Percentiles rank a stretch among this genome's conserved stretches.
Conservation (phyloP, 768 basidiomycete genomes). For the Artomyces pyxidatus region DNA sequence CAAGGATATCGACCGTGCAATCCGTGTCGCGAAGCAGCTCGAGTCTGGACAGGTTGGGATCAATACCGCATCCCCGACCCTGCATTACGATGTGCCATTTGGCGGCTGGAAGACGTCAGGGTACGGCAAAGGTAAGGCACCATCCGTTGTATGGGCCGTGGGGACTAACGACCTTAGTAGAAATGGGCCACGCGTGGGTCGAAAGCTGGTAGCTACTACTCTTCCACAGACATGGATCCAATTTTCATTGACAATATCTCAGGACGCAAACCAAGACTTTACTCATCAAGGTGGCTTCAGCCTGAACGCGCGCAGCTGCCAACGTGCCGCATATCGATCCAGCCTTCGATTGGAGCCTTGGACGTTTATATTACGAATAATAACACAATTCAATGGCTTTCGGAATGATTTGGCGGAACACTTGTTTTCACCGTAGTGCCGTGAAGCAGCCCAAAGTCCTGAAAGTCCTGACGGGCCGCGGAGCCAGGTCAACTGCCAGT, state of each 20-base stretch:
- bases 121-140: not conserved
- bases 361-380: too few species aligned
- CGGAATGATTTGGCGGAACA: too few species aligned
- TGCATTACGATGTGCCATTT: conserved; percentile 55
- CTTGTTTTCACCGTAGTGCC: too few species aligned
- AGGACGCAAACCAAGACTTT: not conserved
- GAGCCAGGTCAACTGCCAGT: too few species aligned
- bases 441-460: too few species aligned
- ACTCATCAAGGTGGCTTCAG: not conserved
- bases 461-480: too few species aligned
- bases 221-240: not conserved
- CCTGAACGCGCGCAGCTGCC: too few species aligned
- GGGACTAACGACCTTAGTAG: not conserved
- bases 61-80: not conserved
- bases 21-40: conserved; percentile 31
- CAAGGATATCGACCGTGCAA: conserved; percentile 33
- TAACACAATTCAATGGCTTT: not conserved
- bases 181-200: not conserved
- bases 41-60: conserved; percentile 35
- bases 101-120: conserved; percentile 62
- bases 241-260: not conserved
- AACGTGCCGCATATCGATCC: too few species aligned
- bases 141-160: not conserved
- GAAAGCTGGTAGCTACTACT: not conserved
- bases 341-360: too few species aligned